These are phyloP conservation scores for Metarhizium rileyi DNA, from an alignment of 2,329 filamentous ascomycete species.

Conservation along the genomic window DNA sequence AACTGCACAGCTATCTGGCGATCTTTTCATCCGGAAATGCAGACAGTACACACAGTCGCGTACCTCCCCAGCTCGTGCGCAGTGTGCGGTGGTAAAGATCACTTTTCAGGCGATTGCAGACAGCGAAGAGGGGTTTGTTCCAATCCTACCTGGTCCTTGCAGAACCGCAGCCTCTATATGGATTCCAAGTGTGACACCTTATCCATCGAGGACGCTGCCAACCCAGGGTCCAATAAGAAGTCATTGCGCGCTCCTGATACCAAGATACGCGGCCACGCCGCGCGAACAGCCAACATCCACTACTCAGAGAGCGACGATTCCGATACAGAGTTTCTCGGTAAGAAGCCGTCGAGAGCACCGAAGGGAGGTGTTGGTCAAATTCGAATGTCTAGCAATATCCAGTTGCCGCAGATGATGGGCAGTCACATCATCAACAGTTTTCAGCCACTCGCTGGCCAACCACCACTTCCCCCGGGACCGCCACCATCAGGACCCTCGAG, in stretches of 20 bases:
- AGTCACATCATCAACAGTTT: slow-evolving; percentile 10
- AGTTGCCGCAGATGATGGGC: slow-evolving; percentile 21
- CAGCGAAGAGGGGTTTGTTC: slow-evolving; percentile 11
- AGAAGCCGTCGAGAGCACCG: slow-evolving; percentile 21
- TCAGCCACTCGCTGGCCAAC: slow-evolving; percentile 16
- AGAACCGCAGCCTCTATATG: slow-evolving; percentile 39
- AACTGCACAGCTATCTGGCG: slow-evolving; percentile 53
- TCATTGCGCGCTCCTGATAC: slow-evolving; percentile 17
- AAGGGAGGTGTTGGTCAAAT: slow-evolving; percentile 22
- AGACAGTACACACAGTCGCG: slow-evolving; percentile 36
- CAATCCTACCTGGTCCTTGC: slow-evolving; percentile 42
- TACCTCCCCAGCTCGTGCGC: slow-evolving; percentile 45
- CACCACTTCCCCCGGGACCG: slow-evolving; percentile 29
- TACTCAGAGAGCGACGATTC: slow-evolving; percentile 39
- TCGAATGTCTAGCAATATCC: slow-evolving; percentile 30
- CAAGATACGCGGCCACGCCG: slow-evolving; percentile 24
- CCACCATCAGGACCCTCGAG: slow-evolving; percentile 20
- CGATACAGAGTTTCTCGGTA: slow-evolving; percentile 33
- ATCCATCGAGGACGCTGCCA: slow-evolving; percentile 26
- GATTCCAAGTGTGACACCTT: slow-evolving; percentile 31
- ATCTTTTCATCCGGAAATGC: slow-evolving; percentile 35
- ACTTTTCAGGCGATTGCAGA: slow-evolving; percentile 49
- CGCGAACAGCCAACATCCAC: slow-evolving; percentile 28
- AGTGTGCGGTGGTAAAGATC: slow-evolving; percentile 41
- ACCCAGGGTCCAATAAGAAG: slow-evolving; percentile 14